Percentiles rank a stretch among this genome's conserved stretches.
phyloP scores from a whole-genome alignment of 2,329 filamentous ascomycete species.

The Fusarium mexicanum region DNA sequence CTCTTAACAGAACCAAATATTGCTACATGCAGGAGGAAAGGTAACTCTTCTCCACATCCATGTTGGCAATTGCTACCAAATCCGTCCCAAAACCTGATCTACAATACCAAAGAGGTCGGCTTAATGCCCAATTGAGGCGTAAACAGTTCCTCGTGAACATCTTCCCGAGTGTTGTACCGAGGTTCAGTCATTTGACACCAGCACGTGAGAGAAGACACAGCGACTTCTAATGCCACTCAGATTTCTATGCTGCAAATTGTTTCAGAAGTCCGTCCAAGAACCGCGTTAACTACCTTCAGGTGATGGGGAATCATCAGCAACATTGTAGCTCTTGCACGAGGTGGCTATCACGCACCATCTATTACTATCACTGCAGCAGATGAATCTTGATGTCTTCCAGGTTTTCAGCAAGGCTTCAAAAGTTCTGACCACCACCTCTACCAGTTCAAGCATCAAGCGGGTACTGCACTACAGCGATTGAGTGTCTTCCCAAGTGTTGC shows the following conservation, averaged over 20 bases:
- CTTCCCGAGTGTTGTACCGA: background rate
- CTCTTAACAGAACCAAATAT: background rate
- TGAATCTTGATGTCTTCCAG: rapidly evolving
- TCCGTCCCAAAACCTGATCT: background rate
- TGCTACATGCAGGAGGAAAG: background rate
- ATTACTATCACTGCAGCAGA: background rate
- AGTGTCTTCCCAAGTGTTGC: rapidly evolving
- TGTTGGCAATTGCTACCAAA: background rate
- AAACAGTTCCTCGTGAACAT: background rate
- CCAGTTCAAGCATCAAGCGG: too few relatives aligned
- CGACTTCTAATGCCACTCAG: rapidly evolving
- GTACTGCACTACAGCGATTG: too few relatives aligned
- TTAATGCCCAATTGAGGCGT: background rate
- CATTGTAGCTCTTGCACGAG: background rate
- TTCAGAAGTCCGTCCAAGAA: rapidly evolving
- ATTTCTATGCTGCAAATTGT: rapidly evolving
- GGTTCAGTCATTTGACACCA: background rate
- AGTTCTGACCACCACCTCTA: too few relatives aligned
- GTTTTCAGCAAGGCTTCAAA: rapidly evolving
- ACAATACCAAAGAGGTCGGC: rapidly evolving
- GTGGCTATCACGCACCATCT: rapidly evolving
- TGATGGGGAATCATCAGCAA: rapidly evolving
- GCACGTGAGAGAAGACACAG: background rate
- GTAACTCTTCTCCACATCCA: background rate
- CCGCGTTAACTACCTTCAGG: rapidly evolving